Evolutionary conservation across 495 filamentous ascomycete genomes (phyloP).

Genomic region (Neurospora discreta): DNA sequence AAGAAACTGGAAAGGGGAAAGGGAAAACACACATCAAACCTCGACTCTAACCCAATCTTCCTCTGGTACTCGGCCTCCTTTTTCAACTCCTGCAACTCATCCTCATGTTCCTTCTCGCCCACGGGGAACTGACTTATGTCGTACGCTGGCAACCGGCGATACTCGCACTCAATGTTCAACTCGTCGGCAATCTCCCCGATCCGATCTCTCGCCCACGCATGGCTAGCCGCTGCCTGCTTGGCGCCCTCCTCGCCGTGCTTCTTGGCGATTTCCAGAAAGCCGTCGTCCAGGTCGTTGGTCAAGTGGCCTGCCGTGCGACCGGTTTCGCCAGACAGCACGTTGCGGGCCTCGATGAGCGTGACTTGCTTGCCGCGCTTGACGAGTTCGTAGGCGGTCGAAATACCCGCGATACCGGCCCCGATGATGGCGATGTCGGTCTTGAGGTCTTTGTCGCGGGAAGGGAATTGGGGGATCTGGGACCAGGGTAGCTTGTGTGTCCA

Average conservation of each 20-base stretch:
- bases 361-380: constrained; percentile 37
- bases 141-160: constrained; percentile 35
- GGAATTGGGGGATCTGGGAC: constrained; percentile 33
- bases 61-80: constrained; percentile 33
- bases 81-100: constrained; percentile 25
- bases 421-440: constrained; percentile 41
- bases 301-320: constrained; percentile 46
- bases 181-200: constrained; percentile 36
- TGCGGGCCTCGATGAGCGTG: constrained; percentile 43
- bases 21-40: constrained; percentile 26
- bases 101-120: constrained; percentile 25
- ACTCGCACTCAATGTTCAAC: constrained; percentile 46
- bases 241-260: constrained; percentile 41
- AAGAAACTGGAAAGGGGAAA: too few relatives aligned
- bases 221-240: constrained; percentile 39
- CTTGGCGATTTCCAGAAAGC: constrained; percentile 36
- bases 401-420: constrained; percentile 45
- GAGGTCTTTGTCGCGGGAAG: constrained; percentile 23
- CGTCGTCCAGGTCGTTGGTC: constrained; percentile 41
- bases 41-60: constrained; percentile 30
- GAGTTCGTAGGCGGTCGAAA: constrained; percentile 43
- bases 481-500: constrained; percentile 43
- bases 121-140: constrained; percentile 26
- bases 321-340: constrained; percentile 41
- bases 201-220: constrained; percentile 41